Evolutionary conservation across 305 asterid species (phyloP).

Genomic region (Rubia peregrina): DNA sequence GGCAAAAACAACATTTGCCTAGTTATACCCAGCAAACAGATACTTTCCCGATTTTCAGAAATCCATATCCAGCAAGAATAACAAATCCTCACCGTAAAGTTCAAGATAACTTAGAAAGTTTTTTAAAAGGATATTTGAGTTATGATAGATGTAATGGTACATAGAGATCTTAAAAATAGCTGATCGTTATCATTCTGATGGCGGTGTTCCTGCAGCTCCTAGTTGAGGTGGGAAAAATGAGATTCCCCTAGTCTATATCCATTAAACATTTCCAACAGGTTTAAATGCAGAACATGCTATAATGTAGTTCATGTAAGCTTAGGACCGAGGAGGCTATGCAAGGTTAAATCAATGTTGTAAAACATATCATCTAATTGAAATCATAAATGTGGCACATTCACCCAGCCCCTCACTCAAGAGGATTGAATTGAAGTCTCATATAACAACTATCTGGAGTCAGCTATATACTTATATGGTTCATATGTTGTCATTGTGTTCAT

Average conservation of each 20-base stretch:
- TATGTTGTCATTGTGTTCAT: neutral
- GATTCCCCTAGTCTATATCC: neutral
- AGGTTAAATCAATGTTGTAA: neutral
- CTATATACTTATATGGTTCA: neutral
- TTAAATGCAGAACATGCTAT: neutral
- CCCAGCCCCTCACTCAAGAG: neutral
- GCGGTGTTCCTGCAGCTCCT: too few species aligned
- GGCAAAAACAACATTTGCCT: neutral
- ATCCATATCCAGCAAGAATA: neutral
- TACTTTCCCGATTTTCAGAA: neutral
- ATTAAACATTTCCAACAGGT: neutral
- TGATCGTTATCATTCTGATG: neutral
- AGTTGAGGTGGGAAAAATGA: neutral
- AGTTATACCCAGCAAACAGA: neutral
- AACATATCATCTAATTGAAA: neutral
- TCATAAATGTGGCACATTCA: neutral
- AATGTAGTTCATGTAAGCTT: neutral
- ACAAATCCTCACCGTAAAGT: neutral
- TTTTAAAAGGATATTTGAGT: neutral
- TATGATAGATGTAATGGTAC: neutral
- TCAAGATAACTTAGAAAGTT: neutral
- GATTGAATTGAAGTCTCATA: neutral
- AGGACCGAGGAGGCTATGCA: neutral
- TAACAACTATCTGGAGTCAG: neutral
- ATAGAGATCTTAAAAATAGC: neutral